Conservation (phyloP, 2,329 filamentous ascomycete genomes). For the Aspergillus niger region DNA sequence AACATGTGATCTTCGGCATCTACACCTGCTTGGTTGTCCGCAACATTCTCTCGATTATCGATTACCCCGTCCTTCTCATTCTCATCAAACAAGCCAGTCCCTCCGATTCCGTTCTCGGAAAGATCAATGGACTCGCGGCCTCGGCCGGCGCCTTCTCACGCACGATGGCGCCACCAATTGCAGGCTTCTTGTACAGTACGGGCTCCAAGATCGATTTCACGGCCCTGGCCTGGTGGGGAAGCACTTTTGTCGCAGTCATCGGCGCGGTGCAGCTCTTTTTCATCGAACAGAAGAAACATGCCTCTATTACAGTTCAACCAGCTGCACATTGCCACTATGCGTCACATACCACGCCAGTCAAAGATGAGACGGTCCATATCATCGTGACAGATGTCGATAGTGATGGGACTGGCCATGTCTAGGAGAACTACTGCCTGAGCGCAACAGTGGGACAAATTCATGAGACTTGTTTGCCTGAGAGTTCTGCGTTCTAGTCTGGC, state of each 20-base stretch:
- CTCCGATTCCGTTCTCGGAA: constrained; percentile 62
- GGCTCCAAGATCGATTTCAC: constrained; percentile 61
- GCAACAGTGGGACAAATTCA: neutral
- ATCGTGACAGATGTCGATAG: constrained; percentile 30
- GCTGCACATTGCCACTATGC: constrained; percentile 32
- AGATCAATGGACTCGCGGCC: constrained; percentile 72
- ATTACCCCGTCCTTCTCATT: constrained; percentile 69
- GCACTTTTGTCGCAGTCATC: constrained; percentile 56
- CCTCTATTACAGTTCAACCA: constrained; percentile 41
- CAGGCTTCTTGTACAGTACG: constrained; percentile 66
- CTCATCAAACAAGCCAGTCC: constrained; percentile 72
- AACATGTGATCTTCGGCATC: constrained; percentile 61
- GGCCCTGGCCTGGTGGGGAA: constrained; percentile 65
- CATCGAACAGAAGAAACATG: constrained; percentile 53
- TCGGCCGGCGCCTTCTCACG: constrained; percentile 70
- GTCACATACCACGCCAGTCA: constrained; percentile 18
- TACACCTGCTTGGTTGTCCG: constrained; percentile 67
- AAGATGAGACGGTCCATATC: constrained; percentile 32
- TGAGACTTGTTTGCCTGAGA: neutral
- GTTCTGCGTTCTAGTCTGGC: neutral
- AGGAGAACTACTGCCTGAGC: neutral
- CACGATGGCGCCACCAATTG: constrained; percentile 69
- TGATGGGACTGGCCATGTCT: neutral
- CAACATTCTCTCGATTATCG: constrained; percentile 68
- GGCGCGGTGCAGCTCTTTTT: constrained; percentile 60